Conservation (phyloP, 2,329 filamentous ascomycete genomes). For the Plenodomus lindquistii region DNA sequence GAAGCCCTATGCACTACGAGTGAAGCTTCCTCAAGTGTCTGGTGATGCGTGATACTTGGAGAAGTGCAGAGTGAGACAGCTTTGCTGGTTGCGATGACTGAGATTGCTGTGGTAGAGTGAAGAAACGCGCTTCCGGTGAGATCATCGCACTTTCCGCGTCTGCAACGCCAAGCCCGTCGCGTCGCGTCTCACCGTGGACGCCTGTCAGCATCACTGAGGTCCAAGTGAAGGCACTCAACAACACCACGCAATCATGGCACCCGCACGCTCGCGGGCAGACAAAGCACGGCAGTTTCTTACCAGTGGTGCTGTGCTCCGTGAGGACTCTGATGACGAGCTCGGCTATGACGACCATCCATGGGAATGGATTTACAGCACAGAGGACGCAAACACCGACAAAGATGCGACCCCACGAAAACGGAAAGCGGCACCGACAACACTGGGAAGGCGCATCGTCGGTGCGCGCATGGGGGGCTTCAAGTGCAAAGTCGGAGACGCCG, state of each 20-base stretch:
- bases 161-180: slow-evolving; percentile 31
- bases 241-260: slow-evolving; percentile 40
- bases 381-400: slow-evolving; percentile 19
- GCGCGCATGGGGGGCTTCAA: slow-evolving; percentile 81
- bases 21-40: neutral
- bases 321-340: slow-evolving; percentile 89
- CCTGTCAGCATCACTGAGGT: neutral
- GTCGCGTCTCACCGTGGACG: neutral
- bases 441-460: slow-evolving; percentile 66
- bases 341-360: slow-evolving; percentile 55
- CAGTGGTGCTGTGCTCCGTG: slow-evolving; percentile 66
- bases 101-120: neutral
- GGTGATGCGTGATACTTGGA: neutral
- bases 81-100: neutral
- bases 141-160: slow-evolving; percentile 25
- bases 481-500: slow-evolving; percentile 79
- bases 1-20: neutral
- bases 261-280: slow-evolving; percentile 48
- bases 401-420: slow-evolving; percentile 40
- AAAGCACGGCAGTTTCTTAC: slow-evolving; percentile 56
- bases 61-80: neutral
- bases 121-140: slow-evolving; percentile 10
- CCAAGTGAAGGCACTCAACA: neutral
- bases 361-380: slow-evolving; percentile 60
- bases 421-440: slow-evolving; percentile 24